These are phyloP conservation scores for Picea abies DNA, from an alignment of 83 land plant genomes.

Conservation along the genomic window DNA sequence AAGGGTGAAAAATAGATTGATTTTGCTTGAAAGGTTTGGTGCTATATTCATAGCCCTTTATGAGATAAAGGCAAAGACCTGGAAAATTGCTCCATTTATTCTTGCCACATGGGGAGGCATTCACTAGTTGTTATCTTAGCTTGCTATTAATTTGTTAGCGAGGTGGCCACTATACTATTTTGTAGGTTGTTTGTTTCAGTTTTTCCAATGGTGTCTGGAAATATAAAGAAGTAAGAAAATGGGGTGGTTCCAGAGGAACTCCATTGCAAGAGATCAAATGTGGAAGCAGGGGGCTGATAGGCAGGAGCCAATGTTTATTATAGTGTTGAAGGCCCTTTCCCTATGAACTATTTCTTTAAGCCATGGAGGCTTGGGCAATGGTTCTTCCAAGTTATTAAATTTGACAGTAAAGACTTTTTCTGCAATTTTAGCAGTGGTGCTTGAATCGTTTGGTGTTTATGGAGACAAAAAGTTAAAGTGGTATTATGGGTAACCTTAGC, in stretches of 20 bases:
- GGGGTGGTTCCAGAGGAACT: constrained; percentile 72
- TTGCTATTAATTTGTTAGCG: constrained; percentile 1
- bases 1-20: not conserved
- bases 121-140: not conserved
- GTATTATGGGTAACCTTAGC: constrained; percentile 81
- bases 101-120: not conserved
- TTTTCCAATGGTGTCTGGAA: constrained; percentile 13
- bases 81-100: not conserved
- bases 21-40: not conserved
- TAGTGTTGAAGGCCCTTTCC: too few relatives aligned
- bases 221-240: constrained; percentile 35
- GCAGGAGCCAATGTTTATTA: too few relatives aligned
- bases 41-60: not conserved
- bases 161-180: not conserved
- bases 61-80: not conserved
- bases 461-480: constrained; percentile 89
- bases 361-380: constrained; percentile 84
- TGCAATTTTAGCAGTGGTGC: constrained; percentile 72
- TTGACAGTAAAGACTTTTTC: constrained; percentile 75
- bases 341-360: too few relatives aligned
- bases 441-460: constrained; percentile 74
- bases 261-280: constrained; percentile 82
- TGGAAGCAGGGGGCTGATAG: constrained; percentile 91
- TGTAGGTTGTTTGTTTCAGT: not conserved
- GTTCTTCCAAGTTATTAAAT: constrained; percentile 24